Percentiles rank a stretch among this genome's conserved stretches.
phyloP scores from a whole-genome alignment of 768 basidiomycete species.

The Steccherinum ochraceum region DNA sequence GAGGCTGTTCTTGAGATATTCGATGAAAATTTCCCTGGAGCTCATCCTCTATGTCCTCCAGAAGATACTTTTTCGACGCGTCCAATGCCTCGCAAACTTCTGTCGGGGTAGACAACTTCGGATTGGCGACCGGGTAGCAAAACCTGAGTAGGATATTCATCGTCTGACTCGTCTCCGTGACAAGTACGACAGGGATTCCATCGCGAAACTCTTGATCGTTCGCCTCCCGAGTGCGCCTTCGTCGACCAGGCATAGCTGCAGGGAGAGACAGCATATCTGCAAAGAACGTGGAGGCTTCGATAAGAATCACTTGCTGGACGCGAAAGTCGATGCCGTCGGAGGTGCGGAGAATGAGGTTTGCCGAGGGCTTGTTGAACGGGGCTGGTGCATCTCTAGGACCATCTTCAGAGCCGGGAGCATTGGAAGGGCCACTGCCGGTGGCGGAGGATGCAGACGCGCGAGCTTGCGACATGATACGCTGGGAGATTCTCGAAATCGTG shows the following conservation, averaged over 20 bases:
- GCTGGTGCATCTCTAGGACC: neutral
- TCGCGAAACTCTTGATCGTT: neutral
- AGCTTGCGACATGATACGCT: too few species aligned
- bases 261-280: conserved; percentile 19
- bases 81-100: conserved; percentile 6
- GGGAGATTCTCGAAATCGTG: too few species aligned
- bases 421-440: too few species aligned
- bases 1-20: neutral
- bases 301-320: conserved; percentile 23
- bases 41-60: conserved; percentile 9
- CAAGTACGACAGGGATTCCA: conserved; percentile 1
- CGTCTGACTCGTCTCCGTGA: conserved; percentile 14
- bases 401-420: too few species aligned
- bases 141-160: conserved; percentile 9
- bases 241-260: conserved; percentile 1
- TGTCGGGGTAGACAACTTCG: neutral
- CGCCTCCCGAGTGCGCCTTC: neutral
- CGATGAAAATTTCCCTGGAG: neutral
- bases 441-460: too few species aligned
- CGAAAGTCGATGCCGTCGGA: conserved; percentile 22
- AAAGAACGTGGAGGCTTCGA: conserved; percentile 24
- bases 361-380: conserved; percentile 15
- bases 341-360: conserved; percentile 24
- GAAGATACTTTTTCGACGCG: conserved; percentile 18
- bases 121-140: conserved; percentile 9